Evolutionary conservation across 164 flowering plant species (phyloP), one percentile per base, ranked within the genome.

Genomic region (Piper longum): DNA sequence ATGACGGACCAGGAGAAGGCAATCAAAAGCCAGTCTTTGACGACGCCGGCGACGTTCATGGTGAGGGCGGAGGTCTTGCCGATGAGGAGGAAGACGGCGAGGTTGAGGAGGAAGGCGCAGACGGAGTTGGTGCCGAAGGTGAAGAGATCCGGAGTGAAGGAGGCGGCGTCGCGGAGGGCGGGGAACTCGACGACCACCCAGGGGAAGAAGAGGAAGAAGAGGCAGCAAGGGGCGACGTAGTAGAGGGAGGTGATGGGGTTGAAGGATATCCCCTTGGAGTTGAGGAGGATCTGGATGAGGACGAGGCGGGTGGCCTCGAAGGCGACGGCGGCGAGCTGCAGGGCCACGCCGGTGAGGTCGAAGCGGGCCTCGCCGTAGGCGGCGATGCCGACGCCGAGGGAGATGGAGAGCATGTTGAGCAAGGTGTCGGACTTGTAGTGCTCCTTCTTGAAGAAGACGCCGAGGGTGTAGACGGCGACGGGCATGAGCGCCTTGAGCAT

Each of bases 401-500:
- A 75, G 67, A 77, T 77, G 43, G 77, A 71, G 19, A 79, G 19
- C 82, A 79, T 79, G 41, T 79, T 79, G 13, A 69, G 41, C 78
- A 79, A 75, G 40, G 72, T 42, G 4, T 67, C 66, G 3, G 75
- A 44, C 57, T 67, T 69, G 66, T 77, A 79, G 1, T 62, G 3
- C 56, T 79, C 82, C 55, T 71, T 73, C 56, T 71, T 71, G 48
- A 75, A 66, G 52, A 57, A 19, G 48, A 79, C 74, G 6, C 76
- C 73, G 60, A 75, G 71, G n/a, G 79, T 75, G 63, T 79, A 79
- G 7, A 79, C 83, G 48, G 83, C 83, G 18, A 79, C 83, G 9
- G 83, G 83, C 83, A 79, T 79, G 2, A 79, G 65, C 56, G 83
- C 83, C 60, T 79, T 79, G 39, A 79, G 72, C 83, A 79, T 79